Base-by-base conservation (phyloP, 768 basidiomycete species). In the Cystofilobasidium ferigula region DNA sequence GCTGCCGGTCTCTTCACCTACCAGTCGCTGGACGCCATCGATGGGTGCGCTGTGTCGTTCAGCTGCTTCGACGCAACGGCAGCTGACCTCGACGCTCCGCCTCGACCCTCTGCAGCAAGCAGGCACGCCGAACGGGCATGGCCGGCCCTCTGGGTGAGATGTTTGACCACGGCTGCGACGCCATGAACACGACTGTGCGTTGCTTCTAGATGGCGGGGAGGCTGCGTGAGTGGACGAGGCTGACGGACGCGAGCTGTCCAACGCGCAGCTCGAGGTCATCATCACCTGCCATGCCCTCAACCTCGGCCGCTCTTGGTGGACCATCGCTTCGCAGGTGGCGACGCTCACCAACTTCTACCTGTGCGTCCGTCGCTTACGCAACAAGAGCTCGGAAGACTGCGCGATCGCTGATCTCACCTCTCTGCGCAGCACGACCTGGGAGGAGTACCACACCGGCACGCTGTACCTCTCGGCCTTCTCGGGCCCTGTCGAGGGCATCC, bases 131-230 rank as follows among this genome's bases (percentile, higher is more conserved):
- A 59, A 94, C 92, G 0, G 91, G 91, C 1, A 98, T 95, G 89
- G 87, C 91, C n/a, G 89, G 95, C 6, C 94, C 94, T 30, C 78
- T 98, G 36, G 95, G 95, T 22, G 89, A 99, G 76, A 86, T 98
- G 85, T 99, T 99, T 75, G 95, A 99, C 74, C 95, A 98, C 76
- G 94, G 92, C 5, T 92, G 88, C 72, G 91, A 94, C 73, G 92
- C 93, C 0, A 80, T 99, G 70, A 97, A 97, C 73, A 98, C 94
- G 0, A 94, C 90, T 57, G 91, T 93, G 72, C 68, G 77, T 64
- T 73, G 48, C n/a, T n/a, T n/a, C n/a, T n/a, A n/a, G n/a, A n/a
- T n/a, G 34, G 40, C 57, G 22, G 57, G 51, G 70, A 4, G 30
- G 26, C 32, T 40, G 3, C 38, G 3, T 12, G 40, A 8, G 30